phyloP scores from a whole-genome alignment of 306 rosid genomes.

The Rosa multiflora region DNA sequence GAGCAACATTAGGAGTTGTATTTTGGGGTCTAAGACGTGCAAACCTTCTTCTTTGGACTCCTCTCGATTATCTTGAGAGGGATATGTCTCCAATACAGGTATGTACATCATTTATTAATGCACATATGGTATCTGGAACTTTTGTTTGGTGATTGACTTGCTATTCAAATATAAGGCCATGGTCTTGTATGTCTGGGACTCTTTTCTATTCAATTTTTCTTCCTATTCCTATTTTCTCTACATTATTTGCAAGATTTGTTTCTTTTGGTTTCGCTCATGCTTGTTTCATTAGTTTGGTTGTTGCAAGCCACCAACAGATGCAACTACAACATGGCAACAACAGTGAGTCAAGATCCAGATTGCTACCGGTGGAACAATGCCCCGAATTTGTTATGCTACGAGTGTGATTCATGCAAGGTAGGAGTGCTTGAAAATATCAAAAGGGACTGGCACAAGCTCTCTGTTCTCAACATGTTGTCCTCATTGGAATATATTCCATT shows the following conservation, averaged over 20 bases:
- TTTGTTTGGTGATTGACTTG: background rate
- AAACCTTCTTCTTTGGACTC: slow-evolving; percentile 58
- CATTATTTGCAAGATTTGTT: background rate
- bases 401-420: slow-evolving; percentile 92
- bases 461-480: slow-evolving; percentile 65
- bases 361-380: slow-evolving; percentile 89
- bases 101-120: background rate
- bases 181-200: background rate
- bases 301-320: slow-evolving; percentile 85
- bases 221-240: background rate
- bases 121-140: background rate
- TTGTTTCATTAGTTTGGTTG: slow-evolving; percentile 32
- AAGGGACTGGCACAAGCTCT: slow-evolving; percentile 83
- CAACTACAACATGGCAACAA: slow-evolving; percentile 46
- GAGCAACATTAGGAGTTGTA: slow-evolving; percentile 65
- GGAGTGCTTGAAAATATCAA: slow-evolving; percentile 77
- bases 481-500: slow-evolving; percentile 69
- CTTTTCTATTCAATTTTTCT: background rate
- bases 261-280: background rate
- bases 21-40: slow-evolving; percentile 73
- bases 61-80: slow-evolving; percentile 68
- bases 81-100: slow-evolving; percentile 92
- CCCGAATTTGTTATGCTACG: slow-evolving; percentile 68
- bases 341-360: slow-evolving; percentile 62
- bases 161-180: background rate